Evolutionary conservation across 768 basidiomycete species (phyloP).

Genomic region (Leccinum variicolor): DNA sequence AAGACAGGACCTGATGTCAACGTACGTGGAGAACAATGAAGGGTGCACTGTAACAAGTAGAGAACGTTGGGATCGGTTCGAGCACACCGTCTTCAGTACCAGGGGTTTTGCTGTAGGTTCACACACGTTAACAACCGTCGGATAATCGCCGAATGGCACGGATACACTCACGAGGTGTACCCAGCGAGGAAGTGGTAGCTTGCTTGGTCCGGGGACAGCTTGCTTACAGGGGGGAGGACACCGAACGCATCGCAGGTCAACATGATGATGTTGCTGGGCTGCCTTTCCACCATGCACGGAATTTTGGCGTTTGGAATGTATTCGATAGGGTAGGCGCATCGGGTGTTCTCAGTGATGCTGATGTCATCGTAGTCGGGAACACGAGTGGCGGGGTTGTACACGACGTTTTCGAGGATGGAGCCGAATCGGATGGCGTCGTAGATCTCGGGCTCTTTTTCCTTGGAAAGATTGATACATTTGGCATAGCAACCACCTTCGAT

Average conservation of each 20-base stretch:
- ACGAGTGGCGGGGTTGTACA: slow-evolving; percentile 84
- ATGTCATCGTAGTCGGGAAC: slow-evolving; percentile 93
- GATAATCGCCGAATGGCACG: not conserved
- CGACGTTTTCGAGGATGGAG: slow-evolving; percentile 98
- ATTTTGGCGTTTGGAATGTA: slow-evolving; percentile 94
- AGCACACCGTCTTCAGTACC: slow-evolving; percentile 97
- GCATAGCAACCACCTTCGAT: slow-evolving; percentile 99
- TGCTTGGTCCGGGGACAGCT: slow-evolving; percentile 90
- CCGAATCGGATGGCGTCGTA: slow-evolving; percentile 93
- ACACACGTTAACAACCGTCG: slow-evolving; percentile 17
- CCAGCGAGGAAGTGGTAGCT: slow-evolving; percentile 98
- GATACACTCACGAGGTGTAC: slow-evolving; percentile 75
- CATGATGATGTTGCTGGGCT: slow-evolving; percentile 96
- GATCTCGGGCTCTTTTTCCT: slow-evolving; percentile 98
- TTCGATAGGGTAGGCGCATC: slow-evolving; percentile 99
- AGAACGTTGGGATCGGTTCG: slow-evolving; percentile 98
- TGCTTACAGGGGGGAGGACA: slow-evolving; percentile 94
- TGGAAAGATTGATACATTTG: slow-evolving; percentile 94
- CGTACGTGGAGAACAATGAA: slow-evolving; percentile 95
- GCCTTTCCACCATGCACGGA: slow-evolving; percentile 81
- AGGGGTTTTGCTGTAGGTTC: slow-evolving; percentile 76
- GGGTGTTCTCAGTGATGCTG: slow-evolving; percentile 98
- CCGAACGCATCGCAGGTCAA: slow-evolving; percentile 98
- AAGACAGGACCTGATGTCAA: slow-evolving; percentile 4
- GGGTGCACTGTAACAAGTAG: slow-evolving; percentile 98